Evolutionary conservation across 768 basidiomycete species (phyloP), one percentile per base, ranked within the genome.

Genomic region (Phylloporus sp.): DNA sequence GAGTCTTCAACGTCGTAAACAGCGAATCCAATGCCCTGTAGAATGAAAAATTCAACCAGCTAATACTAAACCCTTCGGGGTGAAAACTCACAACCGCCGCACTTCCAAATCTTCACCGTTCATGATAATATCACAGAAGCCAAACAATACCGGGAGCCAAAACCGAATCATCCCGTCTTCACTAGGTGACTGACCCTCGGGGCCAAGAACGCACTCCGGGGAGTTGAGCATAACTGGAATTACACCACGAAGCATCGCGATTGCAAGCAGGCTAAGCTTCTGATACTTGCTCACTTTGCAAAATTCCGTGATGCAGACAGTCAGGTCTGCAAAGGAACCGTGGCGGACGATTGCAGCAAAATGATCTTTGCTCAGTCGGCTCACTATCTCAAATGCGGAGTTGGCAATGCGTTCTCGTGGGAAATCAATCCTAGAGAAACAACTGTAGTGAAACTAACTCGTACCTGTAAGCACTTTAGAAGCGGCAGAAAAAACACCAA

Each of bases 101-200:
- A 99, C 93, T 78, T 99, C 96, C 22, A 99, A 71, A 61, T 99
- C 96, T 65, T 98, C 96, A 15, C 92, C 96, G 52, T 96, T 98
- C 95, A 99, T 98, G 63, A 99, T 95, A 44, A 99, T 95, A 65
- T 98, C 96, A 68, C 94, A 97, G 72, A 97, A 98, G n/a, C 89
- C 87, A 61, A 98, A 95, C 29, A 98, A 73, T 2, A 91, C 82
- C 0, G 96, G 96, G 72, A 89, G 93, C 96, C 96, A 99, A 67
- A 85, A 97, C 57, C 84, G 86, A 68, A 97, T 86, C 89, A 93
- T 94, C 23, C 80, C 81, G 51, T 96, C 95, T 49, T 89, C 86
- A 56, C 73, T 73, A 0, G 71, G 64, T n/a, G 65, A 55, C 33
- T 59, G 68, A 21, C 60, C 58, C 32, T 63, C 60, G n/a, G 63